Conservation (phyloP, 495 filamentous ascomycete genomes). For the Pyrenula massariospora region DNA sequence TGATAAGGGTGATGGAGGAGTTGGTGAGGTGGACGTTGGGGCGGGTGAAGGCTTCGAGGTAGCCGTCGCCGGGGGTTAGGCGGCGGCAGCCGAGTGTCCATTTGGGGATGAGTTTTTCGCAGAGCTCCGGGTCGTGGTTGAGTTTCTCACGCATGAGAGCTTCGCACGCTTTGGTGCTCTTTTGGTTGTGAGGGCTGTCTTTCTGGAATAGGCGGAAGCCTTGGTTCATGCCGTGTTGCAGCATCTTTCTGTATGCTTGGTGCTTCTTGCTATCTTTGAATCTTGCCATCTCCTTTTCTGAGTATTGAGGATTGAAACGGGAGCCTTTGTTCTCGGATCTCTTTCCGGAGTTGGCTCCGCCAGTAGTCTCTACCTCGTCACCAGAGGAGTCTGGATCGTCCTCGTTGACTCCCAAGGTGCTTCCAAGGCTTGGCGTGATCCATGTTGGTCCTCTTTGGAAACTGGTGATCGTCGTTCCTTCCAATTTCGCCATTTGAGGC, state of each 20-base stretch:
- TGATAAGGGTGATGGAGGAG: slow-evolving; percentile 16
- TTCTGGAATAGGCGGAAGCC: slow-evolving; percentile 17
- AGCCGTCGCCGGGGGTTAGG: slow-evolving; percentile 32
- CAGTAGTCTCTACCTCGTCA: no score
- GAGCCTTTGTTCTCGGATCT: no score
- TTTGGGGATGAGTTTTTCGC: slow-evolving; percentile 31
- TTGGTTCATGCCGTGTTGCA: slow-evolving; percentile 19
- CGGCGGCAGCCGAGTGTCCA: slow-evolving; percentile 36
- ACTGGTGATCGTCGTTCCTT: slow-evolving; percentile 13
- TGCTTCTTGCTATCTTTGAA: slow-evolving; percentile 12
- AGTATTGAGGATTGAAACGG: slow-evolving; percentile 17
- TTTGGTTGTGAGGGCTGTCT: slow-evolving; percentile 1
- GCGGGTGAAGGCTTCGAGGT: slow-evolving; percentile 24
- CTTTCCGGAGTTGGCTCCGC: no score
- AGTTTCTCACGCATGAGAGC: slow-evolving; percentile 25
- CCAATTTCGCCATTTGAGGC: slow-evolving; percentile 8
- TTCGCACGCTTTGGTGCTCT: slow-evolving; percentile 11
- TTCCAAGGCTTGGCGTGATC: slow-evolving; percentile 17
- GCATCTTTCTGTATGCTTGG: slow-evolving; percentile 17
- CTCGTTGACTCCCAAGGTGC: slow-evolving; percentile 15
- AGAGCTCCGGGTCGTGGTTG: slow-evolving; percentile 21
- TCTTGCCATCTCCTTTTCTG: slow-evolving; percentile 16
- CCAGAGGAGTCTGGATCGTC: no score
- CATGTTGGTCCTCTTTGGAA: slow-evolving; percentile 18
- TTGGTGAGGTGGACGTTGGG: slow-evolving; percentile 18